A percentile compares a stretch with the other conserved stretches of the same genome.
Evolutionary conservation across 1,139 yeast species (phyloP).

Genomic region (Debaryomyces fabryi): DNA sequence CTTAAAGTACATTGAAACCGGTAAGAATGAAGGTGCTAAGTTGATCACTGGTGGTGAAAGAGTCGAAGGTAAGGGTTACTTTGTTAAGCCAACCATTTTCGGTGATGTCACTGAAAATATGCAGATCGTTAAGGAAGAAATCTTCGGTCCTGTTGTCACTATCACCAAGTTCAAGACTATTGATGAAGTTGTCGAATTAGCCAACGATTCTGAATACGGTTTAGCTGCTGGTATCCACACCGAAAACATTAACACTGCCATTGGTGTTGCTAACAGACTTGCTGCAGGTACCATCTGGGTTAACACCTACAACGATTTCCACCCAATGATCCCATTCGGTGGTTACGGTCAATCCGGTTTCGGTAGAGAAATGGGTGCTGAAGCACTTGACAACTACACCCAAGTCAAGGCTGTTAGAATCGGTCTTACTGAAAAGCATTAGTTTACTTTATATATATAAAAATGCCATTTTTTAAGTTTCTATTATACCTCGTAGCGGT

Average conservation of each 20-base stretch:
- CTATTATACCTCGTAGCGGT: not conserved
- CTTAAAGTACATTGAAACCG: slow-evolving; percentile 69
- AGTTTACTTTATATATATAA: not conserved
- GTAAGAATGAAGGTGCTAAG: slow-evolving; percentile 75
- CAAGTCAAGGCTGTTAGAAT: slow-evolving; percentile 81
- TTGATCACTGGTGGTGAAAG: slow-evolving; percentile 80
- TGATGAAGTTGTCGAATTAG: slow-evolving; percentile 69
- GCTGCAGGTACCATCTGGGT: slow-evolving; percentile 87
- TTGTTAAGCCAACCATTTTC: slow-evolving; percentile 78
- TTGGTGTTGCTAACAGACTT: slow-evolving; percentile 65
- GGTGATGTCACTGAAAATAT: slow-evolving; percentile 67
- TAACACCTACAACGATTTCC: slow-evolving; percentile 84
- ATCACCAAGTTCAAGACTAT: slow-evolving; percentile 70
- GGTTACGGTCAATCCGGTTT: slow-evolving; percentile 88
- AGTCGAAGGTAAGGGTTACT: slow-evolving; percentile 69
- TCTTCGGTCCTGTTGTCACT: slow-evolving; percentile 85
- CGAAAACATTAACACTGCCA: slow-evolving; percentile 65
- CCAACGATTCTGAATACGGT: slow-evolving; percentile 78
- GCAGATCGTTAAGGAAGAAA: slow-evolving; percentile 78
- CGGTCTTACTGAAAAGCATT: slow-evolving; percentile 13
- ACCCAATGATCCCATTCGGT: slow-evolving; percentile 80
- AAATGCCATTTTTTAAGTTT: not conserved
- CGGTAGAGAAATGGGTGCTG: slow-evolving; percentile 91
- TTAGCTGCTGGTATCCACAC: slow-evolving; percentile 85
- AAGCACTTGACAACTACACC: slow-evolving; percentile 81